These are phyloP conservation scores for Pilobolus umbonatus DNA, from an alignment of 192 early-diverging fungal species.

Conservation along the genomic window DNA sequence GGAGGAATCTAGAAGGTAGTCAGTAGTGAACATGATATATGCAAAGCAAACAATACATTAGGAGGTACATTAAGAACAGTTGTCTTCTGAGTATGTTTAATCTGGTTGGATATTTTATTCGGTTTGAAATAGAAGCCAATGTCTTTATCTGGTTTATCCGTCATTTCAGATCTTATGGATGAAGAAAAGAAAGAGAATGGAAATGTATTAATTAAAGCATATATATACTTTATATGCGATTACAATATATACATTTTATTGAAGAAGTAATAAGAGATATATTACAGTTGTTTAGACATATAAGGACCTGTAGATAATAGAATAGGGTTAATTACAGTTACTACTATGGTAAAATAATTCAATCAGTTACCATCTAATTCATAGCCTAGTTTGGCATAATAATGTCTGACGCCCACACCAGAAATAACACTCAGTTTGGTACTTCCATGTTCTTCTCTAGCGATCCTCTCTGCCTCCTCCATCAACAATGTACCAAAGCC, in stretches of 20 bases:
- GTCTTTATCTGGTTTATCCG: too few relatives aligned
- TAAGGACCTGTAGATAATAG: conserved; percentile 64
- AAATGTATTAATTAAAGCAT: too few relatives aligned
- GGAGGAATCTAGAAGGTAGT: too few relatives aligned
- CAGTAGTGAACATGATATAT: too few relatives aligned
- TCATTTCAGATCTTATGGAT: neutral
- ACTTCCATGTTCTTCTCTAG: conserved; percentile 93
- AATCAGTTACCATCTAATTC: conserved; percentile 72
- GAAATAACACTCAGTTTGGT: conserved; percentile 95
- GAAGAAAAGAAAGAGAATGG: neutral
- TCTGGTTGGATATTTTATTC: neutral
- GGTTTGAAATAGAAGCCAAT: neutral
- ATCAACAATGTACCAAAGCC: conserved; percentile 97
- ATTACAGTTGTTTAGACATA: conserved; percentile 85
- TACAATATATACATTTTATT: neutral
- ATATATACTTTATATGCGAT: neutral
- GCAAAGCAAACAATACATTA: too few relatives aligned
- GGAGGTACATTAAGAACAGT: too few relatives aligned
- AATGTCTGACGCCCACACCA: conserved; percentile 95
- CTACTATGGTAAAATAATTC: neutral
- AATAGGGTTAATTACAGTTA: conserved; percentile 1
- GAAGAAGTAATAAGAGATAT: neutral
- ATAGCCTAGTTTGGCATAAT: conserved; percentile 97
- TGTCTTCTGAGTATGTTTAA: too few relatives aligned
- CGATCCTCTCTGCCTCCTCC: conserved; percentile 99